Percentiles rank a stretch among this genome's conserved stretches.
Conservation (phyloP, 2,329 filamentous ascomycete genomes). For the Neurospora crassa region DNA sequence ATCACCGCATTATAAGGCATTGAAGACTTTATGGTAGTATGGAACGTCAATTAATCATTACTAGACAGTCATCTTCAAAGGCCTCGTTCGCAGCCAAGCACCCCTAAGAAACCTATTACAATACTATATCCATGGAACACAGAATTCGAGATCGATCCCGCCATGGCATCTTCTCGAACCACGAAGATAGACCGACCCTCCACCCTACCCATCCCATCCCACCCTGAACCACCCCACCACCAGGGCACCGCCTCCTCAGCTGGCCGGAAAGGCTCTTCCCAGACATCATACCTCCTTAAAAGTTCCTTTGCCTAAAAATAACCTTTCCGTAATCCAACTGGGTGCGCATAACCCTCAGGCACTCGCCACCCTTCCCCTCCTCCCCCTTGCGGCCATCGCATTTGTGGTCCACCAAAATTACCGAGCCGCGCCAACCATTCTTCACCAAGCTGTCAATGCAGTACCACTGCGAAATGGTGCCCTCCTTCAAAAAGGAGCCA, state of each 20-base stretch:
- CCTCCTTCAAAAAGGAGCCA: background rate
- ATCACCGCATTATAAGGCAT: background rate
- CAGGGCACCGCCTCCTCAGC: background rate
- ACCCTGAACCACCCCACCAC: background rate
- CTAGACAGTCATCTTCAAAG: background rate
- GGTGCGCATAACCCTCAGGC: background rate
- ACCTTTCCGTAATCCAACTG: background rate
- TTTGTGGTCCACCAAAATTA: background rate
- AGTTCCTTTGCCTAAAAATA: background rate
- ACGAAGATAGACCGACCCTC: background rate
- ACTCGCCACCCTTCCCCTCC: background rate
- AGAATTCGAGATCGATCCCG: background rate
- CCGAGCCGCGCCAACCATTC: background rate
- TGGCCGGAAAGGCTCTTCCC: background rate
- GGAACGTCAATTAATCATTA: background rate
- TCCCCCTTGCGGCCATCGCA: background rate
- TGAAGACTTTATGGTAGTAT: background rate
- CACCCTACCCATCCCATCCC: background rate
- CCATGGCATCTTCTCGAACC: background rate
- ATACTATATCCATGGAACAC: background rate
- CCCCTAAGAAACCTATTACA: background rate
- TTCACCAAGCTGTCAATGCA: background rate
- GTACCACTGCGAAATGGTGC: background rate
- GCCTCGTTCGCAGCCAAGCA: background rate
- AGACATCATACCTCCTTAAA: background rate